phyloP scores from a whole-genome alignment of 257 asterid species.

The Nicotiana obtusifolia region DNA sequence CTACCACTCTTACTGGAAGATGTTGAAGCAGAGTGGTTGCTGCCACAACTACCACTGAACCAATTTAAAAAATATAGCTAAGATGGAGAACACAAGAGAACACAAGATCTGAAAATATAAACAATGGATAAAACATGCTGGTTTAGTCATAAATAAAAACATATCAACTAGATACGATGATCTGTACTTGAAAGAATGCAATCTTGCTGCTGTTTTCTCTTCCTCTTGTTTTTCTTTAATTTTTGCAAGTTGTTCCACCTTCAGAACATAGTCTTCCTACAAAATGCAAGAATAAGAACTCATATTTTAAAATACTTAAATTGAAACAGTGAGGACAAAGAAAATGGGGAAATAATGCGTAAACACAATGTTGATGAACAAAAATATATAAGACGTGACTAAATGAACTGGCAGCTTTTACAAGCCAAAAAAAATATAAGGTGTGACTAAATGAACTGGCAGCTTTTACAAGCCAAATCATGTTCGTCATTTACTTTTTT shows the following conservation, averaged over 20 bases:
- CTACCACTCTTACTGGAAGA: conserved; percentile 30
- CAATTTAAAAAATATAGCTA: conserved; percentile 11
- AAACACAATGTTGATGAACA: neutral
- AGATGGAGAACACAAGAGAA: neutral
- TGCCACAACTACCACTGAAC: conserved; percentile 49
- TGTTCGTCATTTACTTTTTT: neutral
- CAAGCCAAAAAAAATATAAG: neutral
- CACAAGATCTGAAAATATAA: neutral
- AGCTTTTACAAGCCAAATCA: neutral
- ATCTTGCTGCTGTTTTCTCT: conserved; percentile 54
- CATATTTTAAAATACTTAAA: neutral
- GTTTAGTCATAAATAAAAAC: conserved; percentile 5
- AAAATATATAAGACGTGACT: neutral
- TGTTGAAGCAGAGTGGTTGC: conserved; percentile 25
- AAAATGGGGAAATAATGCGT: neutral
- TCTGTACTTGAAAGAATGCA: conserved; percentile 82
- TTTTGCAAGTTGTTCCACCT: conserved; percentile 81
- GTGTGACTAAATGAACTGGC: neutral
- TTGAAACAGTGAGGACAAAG: neutral
- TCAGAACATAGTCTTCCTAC: conserved; percentile 65
- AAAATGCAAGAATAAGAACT: conserved; percentile 7
- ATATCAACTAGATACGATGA: conserved; percentile 7
- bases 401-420: neutral
- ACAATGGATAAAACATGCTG: neutral
- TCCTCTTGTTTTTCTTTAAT: conserved; percentile 75